Evolutionary conservation across 805 yeast species (phyloP).

Genomic region (Yamadazyma sp.): DNA sequence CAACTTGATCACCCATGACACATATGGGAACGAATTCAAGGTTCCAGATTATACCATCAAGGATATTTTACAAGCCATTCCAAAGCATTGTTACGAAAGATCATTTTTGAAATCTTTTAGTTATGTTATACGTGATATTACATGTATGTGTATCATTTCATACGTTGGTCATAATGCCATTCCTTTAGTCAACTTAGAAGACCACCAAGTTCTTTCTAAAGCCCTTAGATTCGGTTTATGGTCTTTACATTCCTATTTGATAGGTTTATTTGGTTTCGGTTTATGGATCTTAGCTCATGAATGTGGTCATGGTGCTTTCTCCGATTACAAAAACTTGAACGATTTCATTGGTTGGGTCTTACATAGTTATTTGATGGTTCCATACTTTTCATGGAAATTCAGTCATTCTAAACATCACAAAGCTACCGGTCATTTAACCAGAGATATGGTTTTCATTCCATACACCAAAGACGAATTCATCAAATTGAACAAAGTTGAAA

Average conservation of each 20-base stretch:
- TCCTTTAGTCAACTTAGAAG: conserved; percentile 33
- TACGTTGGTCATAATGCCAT: conserved; percentile 41
- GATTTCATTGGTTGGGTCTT: conserved; percentile 60
- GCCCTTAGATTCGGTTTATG: conserved; percentile 30
- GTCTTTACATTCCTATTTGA: conserved; percentile 50
- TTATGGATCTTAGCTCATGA: conserved; percentile 63
- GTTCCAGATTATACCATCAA: conserved; percentile 64
- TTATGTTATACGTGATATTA: conserved; percentile 53
- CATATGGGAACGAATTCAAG: conserved; percentile 51
- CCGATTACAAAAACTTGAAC: conserved; percentile 50
- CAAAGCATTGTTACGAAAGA: conserved; percentile 60
- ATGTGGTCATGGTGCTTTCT: conserved; percentile 64
- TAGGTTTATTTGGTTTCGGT: conserved; percentile 56
- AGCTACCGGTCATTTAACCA: conserved; percentile 58
- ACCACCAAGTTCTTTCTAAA: conserved; percentile 11
- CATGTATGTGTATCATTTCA: conserved; percentile 41
- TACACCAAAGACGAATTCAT: conserved; percentile 46
- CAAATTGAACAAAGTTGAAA: conserved; percentile 27
- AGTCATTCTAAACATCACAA: conserved; percentile 62
- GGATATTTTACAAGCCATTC: conserved; percentile 56
- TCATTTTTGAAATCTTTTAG: conserved; percentile 45
- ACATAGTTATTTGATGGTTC: conserved; percentile 56
- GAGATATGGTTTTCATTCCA: conserved; percentile 62
- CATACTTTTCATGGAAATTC: conserved; percentile 62
- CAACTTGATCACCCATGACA: conserved; percentile 39